Evolutionary conservation across 2,329 filamentous ascomycete genomes (phyloP), one percentile per base, ranked within the genome.

Genomic region (Xylaria digitata): DNA sequence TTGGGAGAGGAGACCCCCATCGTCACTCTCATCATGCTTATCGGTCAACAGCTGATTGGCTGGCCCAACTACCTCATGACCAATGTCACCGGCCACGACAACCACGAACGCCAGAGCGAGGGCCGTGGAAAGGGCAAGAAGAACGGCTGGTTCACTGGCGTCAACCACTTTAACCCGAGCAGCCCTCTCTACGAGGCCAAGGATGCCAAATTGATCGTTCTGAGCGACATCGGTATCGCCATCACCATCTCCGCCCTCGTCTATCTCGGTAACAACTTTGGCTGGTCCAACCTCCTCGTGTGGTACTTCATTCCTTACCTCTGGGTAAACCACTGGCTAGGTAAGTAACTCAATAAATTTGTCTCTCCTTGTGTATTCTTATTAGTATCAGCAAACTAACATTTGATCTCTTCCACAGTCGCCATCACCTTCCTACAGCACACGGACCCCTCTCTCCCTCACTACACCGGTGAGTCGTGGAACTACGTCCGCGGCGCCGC

Each of bases 311-410:
- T 96, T 66, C 96, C 96, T 43, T 99, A 98, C 80, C 86, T 97
- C 68, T 97, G 95, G 95, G 94, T 97, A 63, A 97, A 98, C 88
- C 94, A 97, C 88, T 98, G 95, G 95, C 91, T 98, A 63, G 92
- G 93, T 96, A 89, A 86, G 92, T 87, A 11, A 59, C 11, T 40
- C 17, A 32, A n/a, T 43, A 3, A 37, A 26, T 26, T 26, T 5
- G 1, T 54, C 13, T 9, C 34, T 37, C 23, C 1, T 11, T 19
- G 1, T 26, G 43, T 6, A 8, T 32, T 15, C 11, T 23, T 21
- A 8, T 3, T 40, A 15, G 32, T 8, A 37, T 26, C 6, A 3
- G 34, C 19, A 17, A 17, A 17, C 50, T 54, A 26, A 54, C 50
- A 2, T 54, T 2, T 11, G 9, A 34, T n/a, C n/a, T 54, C 61